Conservation (phyloP, 768 basidiomycete genomes). For the Tylopilus sp. region DNA sequence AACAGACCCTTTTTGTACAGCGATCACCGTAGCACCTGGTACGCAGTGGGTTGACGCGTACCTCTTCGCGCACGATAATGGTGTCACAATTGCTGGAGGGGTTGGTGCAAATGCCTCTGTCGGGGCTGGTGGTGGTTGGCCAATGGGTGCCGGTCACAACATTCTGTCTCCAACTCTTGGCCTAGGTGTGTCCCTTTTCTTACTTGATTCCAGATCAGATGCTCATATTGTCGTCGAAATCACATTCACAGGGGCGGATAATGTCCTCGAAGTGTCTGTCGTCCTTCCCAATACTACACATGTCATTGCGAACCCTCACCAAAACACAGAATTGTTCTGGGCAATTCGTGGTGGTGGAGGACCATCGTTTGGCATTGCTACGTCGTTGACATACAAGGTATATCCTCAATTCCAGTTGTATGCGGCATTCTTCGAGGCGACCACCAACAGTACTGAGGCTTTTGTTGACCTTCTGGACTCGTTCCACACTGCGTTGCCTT, state of each 20-base stretch:
- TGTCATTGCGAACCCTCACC: neutral
- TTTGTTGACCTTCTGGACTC: neutral
- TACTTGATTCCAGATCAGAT: neutral
- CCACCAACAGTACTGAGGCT: neutral
- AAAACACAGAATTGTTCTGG: neutral
- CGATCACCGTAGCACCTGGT: neutral
- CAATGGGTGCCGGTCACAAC: neutral
- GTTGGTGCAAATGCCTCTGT: neutral
- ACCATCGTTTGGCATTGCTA: neutral
- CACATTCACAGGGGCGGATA: neutral
- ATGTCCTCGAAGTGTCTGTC: neutral
- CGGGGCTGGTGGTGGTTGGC: neutral
- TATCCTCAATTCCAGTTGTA: neutral
- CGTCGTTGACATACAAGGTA: neutral
- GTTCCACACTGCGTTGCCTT: neutral
- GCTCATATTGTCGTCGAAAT: neutral
- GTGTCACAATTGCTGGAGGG: neutral
- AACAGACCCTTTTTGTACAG: neutral
- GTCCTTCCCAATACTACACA: neutral
- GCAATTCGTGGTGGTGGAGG: neutral
- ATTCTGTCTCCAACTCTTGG: neutral
- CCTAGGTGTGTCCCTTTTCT: neutral
- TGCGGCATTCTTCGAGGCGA: neutral
- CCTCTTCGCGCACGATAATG: neutral
- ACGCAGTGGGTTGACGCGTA: neutral